A percentile compares a stretch with the other conserved stretches of the same genome.
Conservation (phyloP, 768 basidiomycete species). For the Crucibulum laeve region DNA sequence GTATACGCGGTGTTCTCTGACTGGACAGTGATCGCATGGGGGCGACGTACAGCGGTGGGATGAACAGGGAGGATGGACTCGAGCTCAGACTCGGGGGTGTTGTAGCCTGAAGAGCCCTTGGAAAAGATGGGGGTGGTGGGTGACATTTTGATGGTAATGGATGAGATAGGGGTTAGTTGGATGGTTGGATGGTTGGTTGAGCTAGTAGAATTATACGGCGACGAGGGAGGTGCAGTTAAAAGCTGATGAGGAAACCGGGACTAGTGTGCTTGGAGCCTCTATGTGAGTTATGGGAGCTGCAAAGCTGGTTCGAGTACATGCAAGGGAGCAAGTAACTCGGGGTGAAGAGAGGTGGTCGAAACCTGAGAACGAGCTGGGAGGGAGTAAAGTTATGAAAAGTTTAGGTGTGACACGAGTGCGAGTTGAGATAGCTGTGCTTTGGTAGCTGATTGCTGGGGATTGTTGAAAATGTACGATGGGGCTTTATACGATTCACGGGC, state of each 20-base stretch:
- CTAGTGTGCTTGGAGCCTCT: constrained; percentile 83
- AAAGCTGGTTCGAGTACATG: constrained; percentile 96
- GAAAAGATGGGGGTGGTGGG: constrained; percentile 47
- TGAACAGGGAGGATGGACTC: constrained; percentile 71
- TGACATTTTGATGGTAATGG: too few species aligned
- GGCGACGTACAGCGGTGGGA: constrained; percentile 80
- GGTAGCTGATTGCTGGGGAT: too few species aligned
- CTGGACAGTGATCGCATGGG: constrained; percentile 72
- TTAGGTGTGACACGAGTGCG: not conserved
- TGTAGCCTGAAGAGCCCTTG: constrained; percentile 60
- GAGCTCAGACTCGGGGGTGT: constrained; percentile 67
- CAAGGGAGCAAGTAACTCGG: constrained; percentile 46
- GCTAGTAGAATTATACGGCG: too few species aligned
- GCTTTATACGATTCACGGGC: too few species aligned
- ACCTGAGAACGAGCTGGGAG: constrained; percentile 3
- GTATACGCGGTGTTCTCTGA: constrained; percentile 79
- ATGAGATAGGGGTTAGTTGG: constrained; percentile 20
- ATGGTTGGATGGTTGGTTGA: constrained; percentile 13
- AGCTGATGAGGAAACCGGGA: constrained; percentile 57
- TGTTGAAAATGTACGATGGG: too few species aligned
- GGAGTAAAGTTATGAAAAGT: constrained; percentile 1
- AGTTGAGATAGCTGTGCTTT: too few species aligned
- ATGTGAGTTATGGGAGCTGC: constrained; percentile 83
- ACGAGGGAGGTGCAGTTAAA: constrained; percentile 30
- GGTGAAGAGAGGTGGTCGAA: constrained; percentile 10